These are phyloP conservation scores for Tolypocladium sp. DNA, from an alignment of 2,329 filamentous ascomycete species.

Conservation along the genomic window DNA sequence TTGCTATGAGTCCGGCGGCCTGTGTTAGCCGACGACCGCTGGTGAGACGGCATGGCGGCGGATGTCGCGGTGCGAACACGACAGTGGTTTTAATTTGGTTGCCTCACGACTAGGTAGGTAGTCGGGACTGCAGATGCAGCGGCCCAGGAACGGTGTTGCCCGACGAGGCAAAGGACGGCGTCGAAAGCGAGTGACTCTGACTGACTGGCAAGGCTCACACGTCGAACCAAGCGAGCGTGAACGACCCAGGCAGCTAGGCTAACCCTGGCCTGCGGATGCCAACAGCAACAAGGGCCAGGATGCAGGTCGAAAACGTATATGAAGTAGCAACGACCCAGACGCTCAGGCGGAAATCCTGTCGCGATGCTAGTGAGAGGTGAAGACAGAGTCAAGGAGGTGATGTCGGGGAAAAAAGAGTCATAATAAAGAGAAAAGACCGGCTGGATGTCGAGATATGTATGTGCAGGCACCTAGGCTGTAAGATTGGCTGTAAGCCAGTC, in stretches of 20 bases:
- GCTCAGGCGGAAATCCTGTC: not conserved
- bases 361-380: not conserved
- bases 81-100: not conserved
- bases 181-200: not conserved
- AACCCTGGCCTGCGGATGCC: not conserved
- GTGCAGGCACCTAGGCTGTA: not conserved
- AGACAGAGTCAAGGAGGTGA: not conserved
- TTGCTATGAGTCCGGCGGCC: slow-evolving; percentile 5
- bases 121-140: not conserved
- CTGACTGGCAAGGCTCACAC: not conserved
- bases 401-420: not conserved
- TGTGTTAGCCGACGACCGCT: slow-evolving; percentile 9
- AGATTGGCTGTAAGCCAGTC: not conserved
- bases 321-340: not conserved
- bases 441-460: not conserved
- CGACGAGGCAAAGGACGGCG: not conserved
- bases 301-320: not conserved
- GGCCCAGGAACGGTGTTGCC: not conserved
- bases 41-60: slow-evolving; percentile 6
- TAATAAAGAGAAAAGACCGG: not conserved
- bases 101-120: not conserved
- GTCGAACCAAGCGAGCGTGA: not conserved
- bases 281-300: not conserved
- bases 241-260: not conserved
- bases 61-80: not conserved